Evolutionary conservation across 805 yeast genomes (phyloP).

Genomic region (Yarrowia osloensis): DNA sequence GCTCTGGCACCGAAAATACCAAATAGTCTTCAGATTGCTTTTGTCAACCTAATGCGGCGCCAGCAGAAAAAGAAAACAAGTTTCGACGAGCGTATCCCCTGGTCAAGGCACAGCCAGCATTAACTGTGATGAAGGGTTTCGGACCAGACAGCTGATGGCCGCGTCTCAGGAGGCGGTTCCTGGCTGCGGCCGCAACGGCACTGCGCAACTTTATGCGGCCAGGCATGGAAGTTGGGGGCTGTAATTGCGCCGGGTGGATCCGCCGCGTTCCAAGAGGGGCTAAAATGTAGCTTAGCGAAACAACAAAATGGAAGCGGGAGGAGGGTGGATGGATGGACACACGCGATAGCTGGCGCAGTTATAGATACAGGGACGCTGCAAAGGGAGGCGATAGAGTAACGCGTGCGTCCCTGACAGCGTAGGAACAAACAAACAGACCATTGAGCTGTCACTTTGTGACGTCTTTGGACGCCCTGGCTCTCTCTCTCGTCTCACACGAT

Average conservation of each 20-base stretch:
- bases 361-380: not conserved
- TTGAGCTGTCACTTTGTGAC: not conserved
- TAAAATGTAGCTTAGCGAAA: slow-evolving; percentile 3
- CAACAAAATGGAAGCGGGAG: too few relatives aligned
- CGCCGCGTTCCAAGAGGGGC: not conserved
- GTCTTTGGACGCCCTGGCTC: not conserved
- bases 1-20: not conserved
- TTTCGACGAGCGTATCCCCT: not conserved
- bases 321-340: not conserved
- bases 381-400: not conserved
- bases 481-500: slow-evolving; percentile 8
- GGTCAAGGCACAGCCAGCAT: not conserved
- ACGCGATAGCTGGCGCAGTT: too few relatives aligned
- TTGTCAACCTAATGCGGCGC: not conserved
- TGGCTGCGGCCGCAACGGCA: not conserved
- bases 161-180: not conserved
- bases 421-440: not conserved
- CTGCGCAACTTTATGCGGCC: not conserved
- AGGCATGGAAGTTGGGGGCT: not conserved
- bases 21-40: not conserved
- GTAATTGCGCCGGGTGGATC: not conserved
- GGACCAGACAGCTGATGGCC: too few relatives aligned
- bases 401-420: not conserved
- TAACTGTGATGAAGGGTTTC: too few relatives aligned
- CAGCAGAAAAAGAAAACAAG: not conserved